Evolutionary conservation across 1,284 basidiomycete species (phyloP), one percentile per base, ranked within the genome.

Genomic region (Rhodotorula sp.): DNA sequence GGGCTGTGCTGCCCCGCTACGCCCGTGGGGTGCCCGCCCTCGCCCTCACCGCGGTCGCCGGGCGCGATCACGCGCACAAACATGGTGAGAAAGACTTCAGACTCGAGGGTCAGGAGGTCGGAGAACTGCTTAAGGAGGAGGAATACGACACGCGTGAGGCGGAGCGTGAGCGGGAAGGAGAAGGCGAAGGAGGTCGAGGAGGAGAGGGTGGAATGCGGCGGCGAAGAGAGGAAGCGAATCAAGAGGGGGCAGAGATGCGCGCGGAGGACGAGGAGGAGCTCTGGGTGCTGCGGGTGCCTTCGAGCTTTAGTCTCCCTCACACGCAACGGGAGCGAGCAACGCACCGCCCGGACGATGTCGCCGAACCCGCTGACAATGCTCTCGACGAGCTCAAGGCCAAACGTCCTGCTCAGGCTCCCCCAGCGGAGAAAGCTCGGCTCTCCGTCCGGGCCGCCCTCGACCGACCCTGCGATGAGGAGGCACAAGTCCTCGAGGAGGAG

Each of bases 301-400:
- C 37, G 41, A 17, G 27, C 3, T 13, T 48, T 34, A n/a, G 46
- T 27, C 0, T 61, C 32, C 19, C 10, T 3, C 12, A 2, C 9
- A 29, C 22, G 32, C 36, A 15, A 41, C 3, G 9, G 22, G 39
- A 22, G 37, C 50, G 19, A 17, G 13, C 34, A 0, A 78, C 84
- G 71, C 73, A 91, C 92, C 84, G 89, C 87, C 71, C 90, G 88
- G 79, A 98, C 96, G 0, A 95, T 86, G 22, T 87, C 87, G 75
- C 94, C 90, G 80, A 98, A 97, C 76, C 97, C 97, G 22, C 94
- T 96, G 64, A 99, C 84, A 9, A 98, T 92, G 79, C 94, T 97
- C 83, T 99, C 97, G 67, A 99, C 92, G 65, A 99, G 84, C 82
- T 99, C 96, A 37, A 99, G 84, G 0, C 94, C 92, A 78, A 98